Evolutionary conservation across 1,139 yeast genomes (phyloP), one percentile per base, ranked within the genome.

Genomic region (Sugiyamaella grinbergsii): DNA sequence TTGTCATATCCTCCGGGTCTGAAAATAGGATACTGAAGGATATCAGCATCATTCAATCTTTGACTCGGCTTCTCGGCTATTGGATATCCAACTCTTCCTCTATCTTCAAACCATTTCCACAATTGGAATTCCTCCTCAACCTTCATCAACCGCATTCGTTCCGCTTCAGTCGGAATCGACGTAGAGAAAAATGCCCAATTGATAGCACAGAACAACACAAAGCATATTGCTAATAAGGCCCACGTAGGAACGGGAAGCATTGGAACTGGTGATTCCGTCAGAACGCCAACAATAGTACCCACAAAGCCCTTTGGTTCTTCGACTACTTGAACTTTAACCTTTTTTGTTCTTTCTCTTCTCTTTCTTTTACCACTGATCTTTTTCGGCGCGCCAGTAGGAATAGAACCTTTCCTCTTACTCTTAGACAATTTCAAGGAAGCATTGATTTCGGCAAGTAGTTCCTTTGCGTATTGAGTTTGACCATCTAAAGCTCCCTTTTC

Each of bases 401-500:
- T 45, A n/a, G 32, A 33, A 4, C 37, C 31, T 38, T 39, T 47
- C 33, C 65, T 65, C 58, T 69, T 70, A 49, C 67, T 67, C 60
- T 62, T 69, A 51, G 63, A 59, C 57, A 55, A 58, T 50, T 67
- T 58, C 20, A 83, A 67, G 13, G 77, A 70, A 4, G 72, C 73
- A 58, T 78, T 80, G 38, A 91, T 60, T 48, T 82, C 85, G n/a
- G 75, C 77, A 5, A 80, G 71, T 64, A 90, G 64, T 1, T 77
- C 71, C 51, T 77, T 79, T 71, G 85, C 78, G 15, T 86, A 79
- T 16, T 82, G 83, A 60, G 80, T 81, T 67, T 94, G 98, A 0
- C 98, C 99, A 50, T 88, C 95, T 50, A 85, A 80, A 13, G 95
- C 81, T 5, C 97, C 97, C 63, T 84, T 90, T 65, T 94, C 98